These are phyloP conservation scores for Haplosporangium sp. DNA, from an alignment of 371 early-diverging fungal genomes.

Conservation along the genomic window DNA sequence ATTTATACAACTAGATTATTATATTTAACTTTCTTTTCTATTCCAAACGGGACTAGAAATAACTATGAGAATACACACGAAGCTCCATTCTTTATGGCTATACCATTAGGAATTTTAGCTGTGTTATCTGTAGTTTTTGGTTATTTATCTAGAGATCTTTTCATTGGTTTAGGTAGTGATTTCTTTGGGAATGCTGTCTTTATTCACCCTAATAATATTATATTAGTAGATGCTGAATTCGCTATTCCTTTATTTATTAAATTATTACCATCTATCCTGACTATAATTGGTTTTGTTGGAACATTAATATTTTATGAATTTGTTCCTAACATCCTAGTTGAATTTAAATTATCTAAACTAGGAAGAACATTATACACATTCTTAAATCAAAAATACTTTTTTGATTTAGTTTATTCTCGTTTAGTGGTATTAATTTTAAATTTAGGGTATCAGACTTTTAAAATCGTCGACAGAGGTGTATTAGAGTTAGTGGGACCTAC, in stretches of 20 bases:
- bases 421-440: slow-evolving; percentile 38
- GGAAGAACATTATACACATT: slow-evolving; percentile 36
- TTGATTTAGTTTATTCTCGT: slow-evolving; percentile 47
- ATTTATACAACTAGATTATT: slow-evolving; percentile 44
- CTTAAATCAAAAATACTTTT: slow-evolving; percentile 47
- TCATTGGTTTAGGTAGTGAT: slow-evolving; percentile 29
- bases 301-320: slow-evolving; percentile 44
- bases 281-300: slow-evolving; percentile 31
- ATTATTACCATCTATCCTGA: slow-evolving; percentile 44
- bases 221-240: slow-evolving; percentile 40
- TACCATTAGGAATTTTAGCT: slow-evolving; percentile 38
- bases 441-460: slow-evolving; percentile 31
- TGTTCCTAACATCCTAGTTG: slow-evolving; percentile 34
- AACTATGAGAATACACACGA: slow-evolving; percentile 46
- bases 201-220: slow-evolving; percentile 38
- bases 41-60: slow-evolving; percentile 37
- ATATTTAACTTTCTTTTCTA: slow-evolving; percentile 44
- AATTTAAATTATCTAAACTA: slow-evolving; percentile 41
- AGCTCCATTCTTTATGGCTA: slow-evolving; percentile 49
- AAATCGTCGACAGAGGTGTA: slow-evolving; percentile 35
- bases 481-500: slow-evolving; percentile 37
- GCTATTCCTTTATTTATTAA: slow-evolving; percentile 39
- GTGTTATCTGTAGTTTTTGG: slow-evolving; percentile 45
- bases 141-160: slow-evolving; percentile 38
- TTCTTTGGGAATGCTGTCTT: slow-evolving; percentile 41